A percentile compares a stretch with the other conserved stretches of the same genome.
Conservation (phyloP, 139 green algal genomes). For the Chlorella sp. region DNA sequence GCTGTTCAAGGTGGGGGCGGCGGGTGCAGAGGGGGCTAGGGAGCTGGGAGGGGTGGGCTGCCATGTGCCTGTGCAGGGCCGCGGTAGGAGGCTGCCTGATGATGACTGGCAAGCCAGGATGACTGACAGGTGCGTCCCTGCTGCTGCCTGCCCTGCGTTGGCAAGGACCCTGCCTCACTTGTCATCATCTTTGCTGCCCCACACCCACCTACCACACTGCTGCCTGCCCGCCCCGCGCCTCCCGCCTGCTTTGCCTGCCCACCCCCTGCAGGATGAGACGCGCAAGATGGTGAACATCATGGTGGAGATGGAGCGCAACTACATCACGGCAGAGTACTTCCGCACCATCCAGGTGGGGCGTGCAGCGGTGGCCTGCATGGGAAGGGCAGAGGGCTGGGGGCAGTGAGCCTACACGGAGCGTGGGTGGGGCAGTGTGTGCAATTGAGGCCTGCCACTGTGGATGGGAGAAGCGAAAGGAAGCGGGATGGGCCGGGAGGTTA, state of each 20-base stretch:
- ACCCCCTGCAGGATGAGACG: slow-evolving; percentile 49
- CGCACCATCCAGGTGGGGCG: slow-evolving; percentile 44
- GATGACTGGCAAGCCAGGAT: not conserved
- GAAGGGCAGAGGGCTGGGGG: not conserved
- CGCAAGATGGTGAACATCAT: slow-evolving; percentile 75
- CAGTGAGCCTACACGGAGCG: too few relatives aligned
- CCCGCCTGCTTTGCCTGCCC: not conserved
- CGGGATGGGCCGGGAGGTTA: too few relatives aligned
- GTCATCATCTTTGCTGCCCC: not conserved
- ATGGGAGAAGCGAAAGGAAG: too few relatives aligned
- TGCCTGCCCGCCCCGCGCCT: not conserved
- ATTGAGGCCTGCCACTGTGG: too few relatives aligned
- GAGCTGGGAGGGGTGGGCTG: not conserved
- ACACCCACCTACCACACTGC: not conserved
- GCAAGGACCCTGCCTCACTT: too few relatives aligned
- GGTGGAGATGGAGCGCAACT: slow-evolving; percentile 95
- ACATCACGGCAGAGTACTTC: slow-evolving; percentile 94
- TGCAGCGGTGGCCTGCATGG: not conserved
- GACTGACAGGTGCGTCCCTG: not conserved
- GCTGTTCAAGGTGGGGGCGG: slow-evolving; percentile 41
- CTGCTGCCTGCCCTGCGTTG: not conserved
- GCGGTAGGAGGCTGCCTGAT: not conserved
- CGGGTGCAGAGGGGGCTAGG: not conserved
- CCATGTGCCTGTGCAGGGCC: not conserved
- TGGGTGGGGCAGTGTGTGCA: too few relatives aligned